Percentiles rank a stretch among this genome's conserved stretches.
phyloP scores from a whole-genome alignment of 352 stramenopile genomes.

The Globisporangium canariense region DNA sequence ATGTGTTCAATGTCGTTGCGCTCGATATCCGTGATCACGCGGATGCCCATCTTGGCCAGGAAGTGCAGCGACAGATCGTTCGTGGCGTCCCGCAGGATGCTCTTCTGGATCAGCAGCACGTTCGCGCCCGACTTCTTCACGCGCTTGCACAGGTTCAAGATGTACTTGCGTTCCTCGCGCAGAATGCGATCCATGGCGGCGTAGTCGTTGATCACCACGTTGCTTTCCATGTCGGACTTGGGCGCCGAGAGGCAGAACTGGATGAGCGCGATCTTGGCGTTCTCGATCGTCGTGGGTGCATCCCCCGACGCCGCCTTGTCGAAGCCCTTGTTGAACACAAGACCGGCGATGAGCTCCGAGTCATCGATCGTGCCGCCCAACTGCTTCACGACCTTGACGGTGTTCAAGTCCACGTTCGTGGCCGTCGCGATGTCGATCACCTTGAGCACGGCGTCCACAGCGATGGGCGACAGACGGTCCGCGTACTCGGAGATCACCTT shows the following conservation, averaged over 20 bases:
- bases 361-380: conserved; percentile 99
- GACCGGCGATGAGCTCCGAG: conserved; percentile 96
- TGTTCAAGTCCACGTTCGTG: conserved; percentile 96
- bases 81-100: conserved; percentile 98
- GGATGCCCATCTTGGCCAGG: conserved; percentile 99
- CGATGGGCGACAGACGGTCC: conserved; percentile 96
- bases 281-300: conserved; percentile 86
- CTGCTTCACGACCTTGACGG: conserved; percentile 98
- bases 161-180: conserved; percentile 98
- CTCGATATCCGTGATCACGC: conserved; percentile 99
- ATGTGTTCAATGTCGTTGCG: conserved; percentile 99
- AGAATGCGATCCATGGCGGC: conserved; percentile 99
- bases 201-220: conserved; percentile 99
- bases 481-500: conserved; percentile 98
- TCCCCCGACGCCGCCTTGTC: conserved; percentile 69
- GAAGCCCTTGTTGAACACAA: conserved; percentile 98
- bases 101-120: conserved; percentile 99
- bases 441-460: conserved; percentile 97
- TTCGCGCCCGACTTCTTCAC: conserved; percentile 99
- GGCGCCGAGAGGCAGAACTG: conserved; percentile 99
- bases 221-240: conserved; percentile 99
- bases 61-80: conserved; percentile 99
- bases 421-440: conserved; percentile 93
- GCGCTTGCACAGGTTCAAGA: conserved; percentile 95
- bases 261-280: conserved; percentile 99